phyloP scores from a whole-genome alignment of 1,284 basidiomycete species.

The Microbotryum lychnidis-dioicae region DNA sequence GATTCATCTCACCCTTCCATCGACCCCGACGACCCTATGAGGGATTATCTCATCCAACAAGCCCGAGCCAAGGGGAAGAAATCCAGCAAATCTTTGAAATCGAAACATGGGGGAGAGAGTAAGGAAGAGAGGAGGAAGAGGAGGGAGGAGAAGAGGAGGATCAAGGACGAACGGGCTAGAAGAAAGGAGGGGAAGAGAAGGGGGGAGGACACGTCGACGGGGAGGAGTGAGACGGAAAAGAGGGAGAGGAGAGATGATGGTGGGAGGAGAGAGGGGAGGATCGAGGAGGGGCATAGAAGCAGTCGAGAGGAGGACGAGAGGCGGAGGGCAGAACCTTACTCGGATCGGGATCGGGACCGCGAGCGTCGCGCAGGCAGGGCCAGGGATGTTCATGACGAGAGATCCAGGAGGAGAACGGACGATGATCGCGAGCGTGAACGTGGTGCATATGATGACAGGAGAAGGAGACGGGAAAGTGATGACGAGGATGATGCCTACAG shows the following conservation, averaged over 20 bases:
- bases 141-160: background rate
- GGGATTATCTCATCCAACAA: slow-evolving; percentile 55
- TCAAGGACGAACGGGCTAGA: background rate
- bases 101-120: slow-evolving; percentile 31
- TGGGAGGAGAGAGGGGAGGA: background rate
- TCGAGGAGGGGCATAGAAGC: background rate
- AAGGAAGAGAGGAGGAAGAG: slow-evolving; percentile 21
- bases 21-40: slow-evolving; percentile 97
- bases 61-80: slow-evolving; percentile 29
- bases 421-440: slow-evolving; percentile 7
- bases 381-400: background rate
- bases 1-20: slow-evolving; percentile 59
- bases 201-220: background rate
- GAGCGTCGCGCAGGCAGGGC: background rate
- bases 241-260: background rate
- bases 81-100: slow-evolving; percentile 26
- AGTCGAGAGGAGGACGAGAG: too few relatives aligned
- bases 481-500: background rate
- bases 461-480: background rate
- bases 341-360: too few relatives aligned
- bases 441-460: slow-evolving; percentile 1
- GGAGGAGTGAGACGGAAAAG: background rate
- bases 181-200: background rate
- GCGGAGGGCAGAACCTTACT: too few relatives aligned
- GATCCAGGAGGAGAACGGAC: background rate